Evolutionary conservation across 306 rosid genomes (phyloP), one percentile per base, ranked within the genome.

Genomic region (Nissolia schottii): DNA sequence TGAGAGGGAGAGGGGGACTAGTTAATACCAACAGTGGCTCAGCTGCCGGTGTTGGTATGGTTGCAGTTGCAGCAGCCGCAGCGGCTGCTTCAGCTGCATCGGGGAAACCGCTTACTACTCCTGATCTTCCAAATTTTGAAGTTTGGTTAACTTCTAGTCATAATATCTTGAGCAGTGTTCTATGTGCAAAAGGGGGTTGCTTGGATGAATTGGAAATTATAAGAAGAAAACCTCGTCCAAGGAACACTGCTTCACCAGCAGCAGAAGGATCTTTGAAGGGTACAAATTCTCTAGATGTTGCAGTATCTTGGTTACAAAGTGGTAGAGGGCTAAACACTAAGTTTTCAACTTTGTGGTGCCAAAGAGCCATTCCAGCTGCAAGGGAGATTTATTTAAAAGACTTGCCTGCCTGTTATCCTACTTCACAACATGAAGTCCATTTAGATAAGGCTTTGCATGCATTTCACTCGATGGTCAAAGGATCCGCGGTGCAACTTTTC

Each of bases 11-110:
- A 79, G 93, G 96, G 45, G 89, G 92, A 15, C 37, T 67, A 62
- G 82, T 85, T 27, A 93, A 87, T 85, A 53, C 89, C 56, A 93
- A 77, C 83, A 77, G 88, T 70, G 91, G 94, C 23, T 80, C 96
- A 55, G 86, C 85, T 71, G 86, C 83, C 35, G 96, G 93, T 68
- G 96, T 84, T 65, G 97, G 98, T 81, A 90, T 93, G 97, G 96
- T 79, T 63, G 98, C 97, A 31, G 86, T 86, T 64, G 97, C 94
- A 35, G 96, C 96, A 12, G 97, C 93, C 19, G 96, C 95, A 7
- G 97, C 97, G 7, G 97, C 96, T 6, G 96, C 96, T 51, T 87
- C 97, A 5, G 90, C 85, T 77, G 84, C 92, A 45, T 90, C 97
- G 24, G 89, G 93, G 61, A 93, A 90, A 80, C 81, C 86, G 49